Base-by-base conservation (phyloP, 2,329 filamentous ascomycete species). In the Colletotrichum siamense region DNA sequence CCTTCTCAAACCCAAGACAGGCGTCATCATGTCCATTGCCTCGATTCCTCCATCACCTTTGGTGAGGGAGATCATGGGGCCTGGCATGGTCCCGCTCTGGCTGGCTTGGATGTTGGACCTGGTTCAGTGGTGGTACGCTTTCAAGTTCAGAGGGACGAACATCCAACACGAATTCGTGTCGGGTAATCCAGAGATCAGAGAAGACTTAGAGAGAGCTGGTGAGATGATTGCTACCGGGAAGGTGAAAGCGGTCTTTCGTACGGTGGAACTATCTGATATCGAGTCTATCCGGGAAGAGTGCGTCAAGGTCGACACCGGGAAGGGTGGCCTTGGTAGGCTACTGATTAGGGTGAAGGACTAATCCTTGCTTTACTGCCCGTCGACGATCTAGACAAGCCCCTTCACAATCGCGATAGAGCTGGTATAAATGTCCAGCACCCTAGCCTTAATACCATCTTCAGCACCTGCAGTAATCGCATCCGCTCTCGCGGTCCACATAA, bases 131-230 rank as follows among this genome's bases (percentile, higher is more conserved):
- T 87, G 81, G 78, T 88, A 89, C 75, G 78, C 77, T 28, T 87
- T 86, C 80, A 83, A 85, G 80, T 79, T 89, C 5, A 79, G 84
- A 15, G 87, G 89, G 5, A 90, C 88, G 12, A 81, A 81, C 5
- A 85, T 89, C 59, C 82, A 83, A 77, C 85, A 88, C 63, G 84
- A 84, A 13, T 86, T 89, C 44, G 79, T 89, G 34, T 90, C 89
- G 6, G 88, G 87, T 0, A 81, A 89, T 24, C 81, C 84, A 1
- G 83, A 85, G 3, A 80, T 80, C 18, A 79, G 85, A 5, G 85
- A 86, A 78, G 87, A 89, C 44, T 71, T 89, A 69, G 87, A 89
- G 76, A 80, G 77, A 69, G 81, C 84, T 2, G 85, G 84, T 1
- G 85, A 85, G 69, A 79, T 86, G 28, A 79, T 89, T 59, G 87